Percentiles rank a stretch among this genome's conserved stretches.
Conservation (phyloP, 208 protist species). For the Trypanosoma brucei region DNA sequence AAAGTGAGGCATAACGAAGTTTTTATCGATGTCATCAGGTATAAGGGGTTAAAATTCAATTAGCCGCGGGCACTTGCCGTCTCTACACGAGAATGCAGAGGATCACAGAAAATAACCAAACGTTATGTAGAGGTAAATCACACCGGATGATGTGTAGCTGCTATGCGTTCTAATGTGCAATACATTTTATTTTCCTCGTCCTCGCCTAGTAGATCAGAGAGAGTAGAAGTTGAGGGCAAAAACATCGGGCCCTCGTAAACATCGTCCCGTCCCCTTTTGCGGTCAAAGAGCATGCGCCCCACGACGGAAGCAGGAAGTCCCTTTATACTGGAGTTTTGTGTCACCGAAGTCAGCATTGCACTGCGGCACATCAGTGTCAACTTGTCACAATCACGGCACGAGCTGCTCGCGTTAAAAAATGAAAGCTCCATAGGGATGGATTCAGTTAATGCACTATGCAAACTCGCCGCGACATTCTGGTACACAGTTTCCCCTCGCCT, state of each 20-base stretch:
- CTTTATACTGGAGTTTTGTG: background rate
- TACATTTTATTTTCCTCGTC: constrained; percentile 6
- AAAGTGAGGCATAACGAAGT: too few species aligned
- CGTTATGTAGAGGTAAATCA: too few species aligned
- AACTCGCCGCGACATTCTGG: constrained; percentile 9
- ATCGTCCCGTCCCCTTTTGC: constrained; percentile 36
- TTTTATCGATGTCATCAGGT: too few species aligned
- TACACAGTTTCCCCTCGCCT: constrained; percentile 20
- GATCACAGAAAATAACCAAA: too few species aligned
- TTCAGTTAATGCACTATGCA: constrained; percentile 31
- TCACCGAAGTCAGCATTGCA: constrained; percentile 34
- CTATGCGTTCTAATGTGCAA: constrained; percentile 23
- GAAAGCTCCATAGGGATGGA: constrained; percentile 57
- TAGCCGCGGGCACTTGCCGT: too few species aligned
- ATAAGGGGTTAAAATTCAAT: too few species aligned
- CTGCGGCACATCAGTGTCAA: constrained; percentile 58
- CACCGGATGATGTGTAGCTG: background rate
- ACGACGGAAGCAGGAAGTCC: constrained; percentile 15
- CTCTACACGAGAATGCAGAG: too few species aligned
- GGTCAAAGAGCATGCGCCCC: constrained; percentile 35
- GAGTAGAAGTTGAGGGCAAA: constrained; percentile 21
- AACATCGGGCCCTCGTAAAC: constrained; percentile 24
- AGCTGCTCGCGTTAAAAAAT: constrained; percentile 47
- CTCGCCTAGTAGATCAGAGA: constrained; percentile 21
- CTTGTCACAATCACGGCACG: constrained; percentile 71